phyloP scores from a whole-genome alignment of 176 grass and related monocot genomes.

The Canna indica region DNA sequence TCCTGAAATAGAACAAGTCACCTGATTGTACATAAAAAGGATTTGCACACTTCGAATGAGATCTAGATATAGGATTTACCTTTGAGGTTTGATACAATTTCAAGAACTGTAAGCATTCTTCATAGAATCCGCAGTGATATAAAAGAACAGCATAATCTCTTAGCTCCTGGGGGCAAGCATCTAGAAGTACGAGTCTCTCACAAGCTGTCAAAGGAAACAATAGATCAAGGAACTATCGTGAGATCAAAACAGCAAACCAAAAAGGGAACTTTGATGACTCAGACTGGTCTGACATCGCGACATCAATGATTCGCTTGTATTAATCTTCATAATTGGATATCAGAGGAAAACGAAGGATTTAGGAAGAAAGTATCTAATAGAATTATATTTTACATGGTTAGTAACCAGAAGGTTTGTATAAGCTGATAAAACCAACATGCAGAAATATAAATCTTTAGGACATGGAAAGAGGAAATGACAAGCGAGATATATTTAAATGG shows the following conservation, averaged over 20 bases:
- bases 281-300: background rate
- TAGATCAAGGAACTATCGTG: slow-evolving; percentile 1
- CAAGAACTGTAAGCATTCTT: slow-evolving; percentile 68
- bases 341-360: no score
- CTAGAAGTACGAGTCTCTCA: slow-evolving; percentile 60
- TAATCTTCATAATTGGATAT: no score
- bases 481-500: no score
- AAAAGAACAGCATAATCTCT: slow-evolving; percentile 80
- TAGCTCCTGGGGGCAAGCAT: slow-evolving; percentile 35
- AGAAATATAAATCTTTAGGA: no score
- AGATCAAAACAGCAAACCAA: background rate
- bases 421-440: no score
- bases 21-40: background rate
- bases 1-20: slow-evolving; percentile 23
- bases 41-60: background rate
- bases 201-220: slow-evolving; percentile 42
- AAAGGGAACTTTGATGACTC: background rate
- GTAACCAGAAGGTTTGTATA: no score
- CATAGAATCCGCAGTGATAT: slow-evolving; percentile 75
- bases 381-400: no score
- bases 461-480: no score
- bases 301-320: no score
- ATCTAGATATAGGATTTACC: background rate
- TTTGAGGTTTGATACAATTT: slow-evolving; percentile 34
- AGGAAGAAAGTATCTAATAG: no score